Evolutionary conservation across 2,329 filamentous ascomycete genomes (phyloP).

Genomic region (Dendrostoma leiphaemia): DNA sequence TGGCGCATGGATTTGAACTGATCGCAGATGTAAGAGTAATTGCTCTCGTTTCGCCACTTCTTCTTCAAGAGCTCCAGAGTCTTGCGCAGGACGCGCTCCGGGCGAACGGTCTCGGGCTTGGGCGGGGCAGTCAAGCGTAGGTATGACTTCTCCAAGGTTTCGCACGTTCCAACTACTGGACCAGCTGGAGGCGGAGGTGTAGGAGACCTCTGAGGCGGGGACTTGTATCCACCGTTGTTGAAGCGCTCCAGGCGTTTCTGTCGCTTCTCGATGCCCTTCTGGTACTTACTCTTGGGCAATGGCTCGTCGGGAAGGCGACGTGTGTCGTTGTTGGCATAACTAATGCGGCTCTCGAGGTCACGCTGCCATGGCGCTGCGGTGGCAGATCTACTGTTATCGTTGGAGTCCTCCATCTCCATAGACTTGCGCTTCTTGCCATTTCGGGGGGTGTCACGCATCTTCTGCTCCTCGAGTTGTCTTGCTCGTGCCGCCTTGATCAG

Average conservation of each 20-base stretch:
- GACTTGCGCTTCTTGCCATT: slow-evolving; percentile 78
- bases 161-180: slow-evolving; percentile 82
- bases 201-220: slow-evolving; percentile 47
- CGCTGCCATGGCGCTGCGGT: slow-evolving; percentile 66
- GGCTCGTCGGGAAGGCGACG: slow-evolving; percentile 39
- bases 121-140: slow-evolving; percentile 90
- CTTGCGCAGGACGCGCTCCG: slow-evolving; percentile 74
- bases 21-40: slow-evolving; percentile 97
- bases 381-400: slow-evolving; percentile 43
- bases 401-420: slow-evolving; percentile 56
- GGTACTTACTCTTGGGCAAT: slow-evolving; percentile 73
- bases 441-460: slow-evolving; percentile 13
- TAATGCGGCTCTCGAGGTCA: slow-evolving; percentile 73
- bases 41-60: slow-evolving; percentile 91
- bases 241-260: slow-evolving; percentile 69
- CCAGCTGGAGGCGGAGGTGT: slow-evolving; percentile 57
- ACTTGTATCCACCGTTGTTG: slow-evolving; percentile 62
- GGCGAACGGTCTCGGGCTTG: slow-evolving; percentile 84
- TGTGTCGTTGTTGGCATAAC: slow-evolving; percentile 54
- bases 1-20: slow-evolving; percentile 99
- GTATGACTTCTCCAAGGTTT: slow-evolving; percentile 87
- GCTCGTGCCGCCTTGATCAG: slow-evolving; percentile 71
- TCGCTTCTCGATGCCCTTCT: slow-evolving; percentile 82
- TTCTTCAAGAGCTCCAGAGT: slow-evolving; percentile 86
- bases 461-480: slow-evolving; percentile 19